These are phyloP conservation scores for Quercus rubra DNA, from an alignment of 306 rosid species.

Conservation along the genomic window DNA sequence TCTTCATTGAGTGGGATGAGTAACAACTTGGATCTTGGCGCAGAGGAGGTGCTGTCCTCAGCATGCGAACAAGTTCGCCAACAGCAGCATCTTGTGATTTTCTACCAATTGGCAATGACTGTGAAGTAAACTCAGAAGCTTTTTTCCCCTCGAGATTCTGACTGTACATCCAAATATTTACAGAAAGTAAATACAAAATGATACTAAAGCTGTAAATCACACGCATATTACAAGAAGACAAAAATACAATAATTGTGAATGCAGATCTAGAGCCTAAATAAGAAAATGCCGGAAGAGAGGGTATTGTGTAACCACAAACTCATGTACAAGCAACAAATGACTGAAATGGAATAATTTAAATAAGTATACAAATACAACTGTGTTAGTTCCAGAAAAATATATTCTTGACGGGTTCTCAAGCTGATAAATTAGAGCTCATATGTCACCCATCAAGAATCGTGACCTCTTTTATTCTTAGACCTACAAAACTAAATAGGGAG, in stretches of 20 bases:
- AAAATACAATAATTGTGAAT: background rate
- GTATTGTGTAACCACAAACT: background rate
- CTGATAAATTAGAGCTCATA: background rate
- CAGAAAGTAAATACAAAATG: constrained; percentile 7
- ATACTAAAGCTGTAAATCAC: constrained; percentile 13
- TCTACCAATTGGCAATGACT: constrained; percentile 34
- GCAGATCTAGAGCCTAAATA: background rate
- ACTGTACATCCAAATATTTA: constrained; percentile 35
- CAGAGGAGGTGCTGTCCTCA: constrained; percentile 85
- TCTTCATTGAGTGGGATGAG: constrained; percentile 52
- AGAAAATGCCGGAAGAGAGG: background rate
- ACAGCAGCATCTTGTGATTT: constrained; percentile 92
- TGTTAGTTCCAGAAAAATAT: background rate
- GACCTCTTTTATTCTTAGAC: background rate
- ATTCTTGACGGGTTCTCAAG: background rate
- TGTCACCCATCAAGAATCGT: too few species aligned
- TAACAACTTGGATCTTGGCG: constrained; percentile 66
- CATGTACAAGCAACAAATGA: background rate
- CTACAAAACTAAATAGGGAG: background rate
- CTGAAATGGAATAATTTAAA: background rate
- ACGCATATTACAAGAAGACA: background rate
- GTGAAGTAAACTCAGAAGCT: constrained; percentile 34
- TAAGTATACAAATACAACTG: background rate
- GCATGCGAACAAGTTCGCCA: constrained; percentile 80
- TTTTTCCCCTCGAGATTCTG: constrained; percentile 39